Conservation (phyloP, 345 rosid species). For the Leavenworthia alabamica region DNA sequence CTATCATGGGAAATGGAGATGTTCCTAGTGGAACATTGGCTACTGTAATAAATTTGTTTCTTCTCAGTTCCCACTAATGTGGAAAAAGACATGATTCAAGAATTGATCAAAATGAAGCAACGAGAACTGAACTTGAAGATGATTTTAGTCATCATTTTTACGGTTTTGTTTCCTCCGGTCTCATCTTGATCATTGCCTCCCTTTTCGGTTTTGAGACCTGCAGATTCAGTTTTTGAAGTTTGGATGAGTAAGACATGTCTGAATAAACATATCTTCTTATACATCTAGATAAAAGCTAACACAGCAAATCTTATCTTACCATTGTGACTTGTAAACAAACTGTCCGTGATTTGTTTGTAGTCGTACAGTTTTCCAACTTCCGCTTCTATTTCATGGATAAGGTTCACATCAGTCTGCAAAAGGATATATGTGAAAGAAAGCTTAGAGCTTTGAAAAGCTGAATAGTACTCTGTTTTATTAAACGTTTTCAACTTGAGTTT, state of each 20-base stretch:
- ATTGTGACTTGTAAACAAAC: constrained; percentile 58
- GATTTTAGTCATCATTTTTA: constrained; percentile 29
- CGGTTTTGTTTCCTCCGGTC: constrained; percentile 65
- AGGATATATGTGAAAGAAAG: neutral
- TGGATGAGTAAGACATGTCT: neutral
- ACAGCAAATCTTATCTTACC: constrained; percentile 39
- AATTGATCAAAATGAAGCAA: neutral
- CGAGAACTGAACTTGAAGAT: constrained; percentile 19
- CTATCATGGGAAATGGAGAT: constrained; percentile 99
- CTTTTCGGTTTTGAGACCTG: constrained; percentile 88
- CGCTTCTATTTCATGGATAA: constrained; percentile 73
- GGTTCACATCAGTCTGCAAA: constrained; percentile 69
- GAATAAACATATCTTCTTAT: neutral
- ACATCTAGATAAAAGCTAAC: neutral
- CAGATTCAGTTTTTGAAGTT: constrained; percentile 13
- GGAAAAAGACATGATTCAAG: neutral
- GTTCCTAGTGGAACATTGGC: no score
- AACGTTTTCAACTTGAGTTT: no score
- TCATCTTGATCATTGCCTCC: constrained; percentile 77
- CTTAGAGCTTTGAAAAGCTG: constrained; percentile 44
- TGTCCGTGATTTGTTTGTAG: constrained; percentile 68
- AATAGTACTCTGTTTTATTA: no score
- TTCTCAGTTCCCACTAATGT: neutral
- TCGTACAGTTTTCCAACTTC: constrained; percentile 53
- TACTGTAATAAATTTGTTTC: constrained; percentile 22